A percentile compares a stretch with the other conserved stretches of the same genome.
phyloP scores from a whole-genome alignment of 495 filamentous ascomycete genomes.

The Haplographium delicatum region DNA sequence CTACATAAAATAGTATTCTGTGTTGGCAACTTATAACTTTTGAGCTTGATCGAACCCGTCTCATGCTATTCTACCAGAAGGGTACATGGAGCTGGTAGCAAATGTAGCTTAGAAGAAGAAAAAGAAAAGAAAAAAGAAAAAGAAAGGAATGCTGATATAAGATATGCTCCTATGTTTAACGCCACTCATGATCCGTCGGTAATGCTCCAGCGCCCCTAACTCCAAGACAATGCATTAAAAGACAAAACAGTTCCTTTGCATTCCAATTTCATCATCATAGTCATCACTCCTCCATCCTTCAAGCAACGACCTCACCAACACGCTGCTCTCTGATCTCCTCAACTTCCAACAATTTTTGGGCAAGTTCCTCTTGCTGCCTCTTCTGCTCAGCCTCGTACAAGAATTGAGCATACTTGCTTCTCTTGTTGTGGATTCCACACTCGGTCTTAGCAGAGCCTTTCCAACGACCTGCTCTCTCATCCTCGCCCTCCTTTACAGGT shows the following conservation, averaged over 20 bases:
- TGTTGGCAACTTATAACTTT: no score
- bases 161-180: not conserved
- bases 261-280: not conserved
- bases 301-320: not conserved
- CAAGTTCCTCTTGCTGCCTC: slow-evolving; percentile 57
- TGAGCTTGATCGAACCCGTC: no score
- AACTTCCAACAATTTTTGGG: slow-evolving; percentile 32
- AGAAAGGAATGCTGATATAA: not conserved
- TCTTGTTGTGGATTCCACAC: slow-evolving; percentile 97
- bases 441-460: slow-evolving; percentile 93
- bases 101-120: no score
- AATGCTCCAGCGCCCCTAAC: not conserved
- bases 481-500: slow-evolving; percentile 84
- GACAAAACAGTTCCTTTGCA: no score
- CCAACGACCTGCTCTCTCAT: slow-evolving; percentile 96
- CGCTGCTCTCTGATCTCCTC: slow-evolving; percentile 24
- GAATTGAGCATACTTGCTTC: slow-evolving; percentile 84
- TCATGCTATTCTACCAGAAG: no score
- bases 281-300: not conserved
- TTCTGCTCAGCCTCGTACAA: slow-evolving; percentile 68
- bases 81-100: no score
- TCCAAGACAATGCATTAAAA: not conserved
- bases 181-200: not conserved
- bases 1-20: no score
- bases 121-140: not conserved